A percentile compares a stretch with the other conserved stretches of the same genome.
These are phyloP conservation scores for Gamsiella multidivaricata DNA, from an alignment of 192 early-diverging fungal species.

Conservation along the genomic window DNA sequence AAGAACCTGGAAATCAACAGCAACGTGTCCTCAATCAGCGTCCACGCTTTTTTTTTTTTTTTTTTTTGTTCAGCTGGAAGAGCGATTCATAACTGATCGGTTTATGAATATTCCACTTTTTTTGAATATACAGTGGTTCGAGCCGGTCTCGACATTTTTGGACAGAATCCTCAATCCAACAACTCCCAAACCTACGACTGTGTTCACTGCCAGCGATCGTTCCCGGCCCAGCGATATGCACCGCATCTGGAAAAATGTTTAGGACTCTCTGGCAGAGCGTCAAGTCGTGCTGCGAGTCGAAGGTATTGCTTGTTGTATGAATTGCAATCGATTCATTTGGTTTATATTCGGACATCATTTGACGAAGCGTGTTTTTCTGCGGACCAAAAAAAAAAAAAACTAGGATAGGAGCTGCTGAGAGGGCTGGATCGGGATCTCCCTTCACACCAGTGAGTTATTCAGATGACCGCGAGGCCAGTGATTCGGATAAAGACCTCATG, in stretches of 20 bases:
- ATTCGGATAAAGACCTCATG: slow-evolving; percentile 47
- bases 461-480: slow-evolving; percentile 46
- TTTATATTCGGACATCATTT: neutral
- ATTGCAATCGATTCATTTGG: neutral
- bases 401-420: slow-evolving; percentile 44
- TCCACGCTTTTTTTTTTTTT: too few species aligned
- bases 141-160: slow-evolving; percentile 72
- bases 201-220: slow-evolving; percentile 79
- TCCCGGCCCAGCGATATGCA: slow-evolving; percentile 88
- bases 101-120: neutral
- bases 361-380: too few species aligned
- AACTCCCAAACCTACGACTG: slow-evolving; percentile 80
- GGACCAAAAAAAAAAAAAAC: too few species aligned
- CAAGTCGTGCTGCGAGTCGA: slow-evolving; percentile 67
- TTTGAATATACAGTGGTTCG: slow-evolving; percentile 50
- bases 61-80: neutral
- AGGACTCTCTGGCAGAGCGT: slow-evolving; percentile 77
- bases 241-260: slow-evolving; percentile 94
- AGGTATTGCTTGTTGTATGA: slow-evolving; percentile 38
- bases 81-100: neutral
- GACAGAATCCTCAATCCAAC: slow-evolving; percentile 64
- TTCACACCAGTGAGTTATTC: slow-evolving; percentile 52
- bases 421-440: slow-evolving; percentile 51
- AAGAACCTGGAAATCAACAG: neutral
- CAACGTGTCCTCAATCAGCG: neutral